Evolutionary conservation across 257 asterid genomes (phyloP).

Genomic region (Gynochthodes officinalis): DNA sequence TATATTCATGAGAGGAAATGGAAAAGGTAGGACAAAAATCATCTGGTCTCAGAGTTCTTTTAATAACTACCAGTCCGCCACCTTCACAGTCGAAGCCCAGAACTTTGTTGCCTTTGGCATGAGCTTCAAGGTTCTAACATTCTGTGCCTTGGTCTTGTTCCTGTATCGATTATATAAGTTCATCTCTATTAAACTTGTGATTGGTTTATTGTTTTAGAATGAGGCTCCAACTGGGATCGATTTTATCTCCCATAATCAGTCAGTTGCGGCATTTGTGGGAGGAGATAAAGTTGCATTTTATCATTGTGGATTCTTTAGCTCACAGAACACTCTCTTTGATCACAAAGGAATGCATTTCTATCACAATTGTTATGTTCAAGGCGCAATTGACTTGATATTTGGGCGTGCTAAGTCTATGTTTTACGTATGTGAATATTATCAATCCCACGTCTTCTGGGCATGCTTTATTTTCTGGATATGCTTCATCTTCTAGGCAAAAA

Average conservation of each 20-base stretch:
- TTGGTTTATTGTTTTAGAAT: too few species aligned
- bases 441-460: too few species aligned
- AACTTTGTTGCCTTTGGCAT: slow-evolving; percentile 77
- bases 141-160: background rate
- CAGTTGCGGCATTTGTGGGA: slow-evolving; percentile 69
- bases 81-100: slow-evolving; percentile 64
- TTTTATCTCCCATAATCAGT: slow-evolving; percentile 33
- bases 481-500: too few species aligned
- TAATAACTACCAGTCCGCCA: slow-evolving; percentile 46
- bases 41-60: slow-evolving; percentile 54
- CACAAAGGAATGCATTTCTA: slow-evolving; percentile 73
- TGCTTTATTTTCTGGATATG: too few species aligned
- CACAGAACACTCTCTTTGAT: slow-evolving; percentile 73
- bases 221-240: slow-evolving; percentile 40
- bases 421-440: slow-evolving; percentile 37
- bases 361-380: slow-evolving; percentile 66
- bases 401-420: slow-evolving; percentile 70
- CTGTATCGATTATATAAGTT: too few species aligned
- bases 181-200: too few species aligned
- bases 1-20: slow-evolving; percentile 75
- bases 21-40: slow-evolving; percentile 59
- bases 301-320: slow-evolving; percentile 66
- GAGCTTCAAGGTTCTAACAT: slow-evolving; percentile 62
- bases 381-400: slow-evolving; percentile 68
- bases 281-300: slow-evolving; percentile 73